phyloP scores from a whole-genome alignment of 208 protist species.

The Naegleria fowleri region DNA sequence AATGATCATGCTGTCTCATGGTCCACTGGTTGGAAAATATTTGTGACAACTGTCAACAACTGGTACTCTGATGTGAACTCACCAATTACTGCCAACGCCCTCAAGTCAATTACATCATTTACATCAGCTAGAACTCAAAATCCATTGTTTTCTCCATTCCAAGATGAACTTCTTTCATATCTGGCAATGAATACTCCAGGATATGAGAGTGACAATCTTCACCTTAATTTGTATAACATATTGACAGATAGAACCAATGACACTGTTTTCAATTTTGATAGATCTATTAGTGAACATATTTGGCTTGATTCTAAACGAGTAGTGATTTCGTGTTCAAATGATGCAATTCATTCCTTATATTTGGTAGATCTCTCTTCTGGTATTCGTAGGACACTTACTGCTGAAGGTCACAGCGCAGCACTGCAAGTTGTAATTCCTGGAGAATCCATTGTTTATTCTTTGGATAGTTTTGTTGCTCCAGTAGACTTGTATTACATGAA shows the following conservation, averaged over 20 bases:
- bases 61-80: neutral
- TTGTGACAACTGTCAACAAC: conserved; percentile 13
- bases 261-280: conserved; percentile 1
- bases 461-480: neutral
- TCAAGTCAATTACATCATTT: neutral
- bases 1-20: conserved; percentile 29
- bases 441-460: neutral
- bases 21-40: conserved; percentile 34
- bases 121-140: conserved; percentile 34
- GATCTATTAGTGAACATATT: conserved; percentile 14
- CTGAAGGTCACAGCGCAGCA: neutral
- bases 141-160: conserved; percentile 34
- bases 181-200: conserved; percentile 36
- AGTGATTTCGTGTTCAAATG: neutral
- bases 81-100: neutral
- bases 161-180: neutral
- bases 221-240: conserved; percentile 31
- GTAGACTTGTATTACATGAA: neutral
- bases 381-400: neutral
- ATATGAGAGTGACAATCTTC: conserved; percentile 31
- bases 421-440: neutral
- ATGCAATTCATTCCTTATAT: neutral
- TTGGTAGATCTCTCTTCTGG: neutral
- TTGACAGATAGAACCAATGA: conserved; percentile 1
- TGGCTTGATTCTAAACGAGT: conserved; percentile 4